phyloP scores from a whole-genome alignment of 1,284 basidiomycete species.

The Rugosomyces carneus region DNA sequence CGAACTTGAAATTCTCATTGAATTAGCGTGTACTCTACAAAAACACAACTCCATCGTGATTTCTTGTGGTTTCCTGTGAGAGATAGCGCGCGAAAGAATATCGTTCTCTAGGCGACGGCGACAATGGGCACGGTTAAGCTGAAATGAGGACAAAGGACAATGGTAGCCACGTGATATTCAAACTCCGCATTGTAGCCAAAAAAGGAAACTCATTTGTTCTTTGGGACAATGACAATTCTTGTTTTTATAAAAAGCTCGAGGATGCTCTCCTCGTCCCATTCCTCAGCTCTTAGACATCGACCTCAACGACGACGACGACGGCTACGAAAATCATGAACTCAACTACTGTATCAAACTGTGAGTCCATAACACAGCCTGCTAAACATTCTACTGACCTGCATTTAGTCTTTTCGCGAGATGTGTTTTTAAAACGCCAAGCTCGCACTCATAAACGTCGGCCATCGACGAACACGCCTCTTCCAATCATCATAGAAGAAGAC shows the following conservation, averaged over 20 bases:
- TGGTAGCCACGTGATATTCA: slow-evolving; percentile 11
- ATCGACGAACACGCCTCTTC: slow-evolving; percentile 20
- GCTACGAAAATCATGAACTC: too few relatives aligned
- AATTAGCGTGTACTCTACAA: too few relatives aligned
- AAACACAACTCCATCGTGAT: too few relatives aligned
- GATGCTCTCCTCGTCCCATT: slow-evolving; percentile 2
- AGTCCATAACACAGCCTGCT: slow-evolving; percentile 5
- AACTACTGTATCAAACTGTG: slow-evolving; percentile 22
- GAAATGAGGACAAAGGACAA: slow-evolving; percentile 13
- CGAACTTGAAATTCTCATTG: too few relatives aligned
- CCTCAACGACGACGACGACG: slow-evolving; percentile 14
- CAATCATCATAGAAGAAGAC: slow-evolving; percentile 32
- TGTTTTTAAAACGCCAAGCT: slow-evolving; percentile 26
- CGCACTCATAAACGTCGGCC: slow-evolving; percentile 22
- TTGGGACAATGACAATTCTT: slow-evolving; percentile 12
- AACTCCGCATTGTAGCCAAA: slow-evolving; percentile 15
- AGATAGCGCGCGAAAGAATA: too few relatives aligned
- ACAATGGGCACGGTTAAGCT: too few relatives aligned
- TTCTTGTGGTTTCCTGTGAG: too few relatives aligned
- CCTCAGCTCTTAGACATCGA: slow-evolving; percentile 2
- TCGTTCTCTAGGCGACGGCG: too few relatives aligned
- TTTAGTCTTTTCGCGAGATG: slow-evolving; percentile 23
- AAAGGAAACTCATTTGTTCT: slow-evolving; percentile 15
- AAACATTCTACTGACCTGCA: neutral
- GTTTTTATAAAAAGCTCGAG: slow-evolving; percentile 8